A percentile compares a stretch with the other conserved stretches of the same genome.
Evolutionary conservation across 805 yeast species (phyloP).

Genomic region (Candida fluviatilis): DNA sequence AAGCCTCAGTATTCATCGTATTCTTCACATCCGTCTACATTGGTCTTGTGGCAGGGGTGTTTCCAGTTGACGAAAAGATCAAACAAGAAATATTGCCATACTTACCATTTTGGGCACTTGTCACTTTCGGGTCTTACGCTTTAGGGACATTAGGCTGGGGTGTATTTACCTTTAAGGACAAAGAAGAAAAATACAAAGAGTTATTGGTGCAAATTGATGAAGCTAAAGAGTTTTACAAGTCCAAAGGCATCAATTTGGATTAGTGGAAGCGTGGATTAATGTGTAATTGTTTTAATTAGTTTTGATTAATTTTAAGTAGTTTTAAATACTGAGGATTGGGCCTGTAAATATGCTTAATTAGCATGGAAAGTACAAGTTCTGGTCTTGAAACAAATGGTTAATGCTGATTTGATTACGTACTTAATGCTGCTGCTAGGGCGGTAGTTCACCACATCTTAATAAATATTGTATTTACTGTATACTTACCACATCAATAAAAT

Average conservation of each 20-base stretch:
- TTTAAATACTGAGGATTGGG: no score
- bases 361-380: no score
- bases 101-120: conserved; percentile 68
- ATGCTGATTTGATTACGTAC: no score
- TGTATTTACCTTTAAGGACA: conserved; percentile 64
- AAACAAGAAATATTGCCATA: conserved; percentile 57
- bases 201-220: conserved; percentile 54
- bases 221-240: conserved; percentile 55
- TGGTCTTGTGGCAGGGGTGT: conserved; percentile 45
- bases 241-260: conserved; percentile 52
- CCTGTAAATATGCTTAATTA: no score
- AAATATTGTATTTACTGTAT: no score
- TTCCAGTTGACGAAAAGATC: conserved; percentile 50
- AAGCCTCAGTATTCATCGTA: conserved; percentile 46
- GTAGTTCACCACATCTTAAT: no score
- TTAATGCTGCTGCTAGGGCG: no score
- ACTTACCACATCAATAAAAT: no score
- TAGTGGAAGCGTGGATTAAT: conserved; percentile 9
- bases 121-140: conserved; percentile 65
- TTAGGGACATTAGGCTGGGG: conserved; percentile 67
- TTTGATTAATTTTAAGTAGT: no score
- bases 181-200: conserved; percentile 62
- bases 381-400: no score
- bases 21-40: conserved; percentile 50
- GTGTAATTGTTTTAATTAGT: no score